These are phyloP conservation scores for Mytilinidion resinicola DNA, from an alignment of 495 filamentous ascomycete species.

Conservation along the genomic window DNA sequence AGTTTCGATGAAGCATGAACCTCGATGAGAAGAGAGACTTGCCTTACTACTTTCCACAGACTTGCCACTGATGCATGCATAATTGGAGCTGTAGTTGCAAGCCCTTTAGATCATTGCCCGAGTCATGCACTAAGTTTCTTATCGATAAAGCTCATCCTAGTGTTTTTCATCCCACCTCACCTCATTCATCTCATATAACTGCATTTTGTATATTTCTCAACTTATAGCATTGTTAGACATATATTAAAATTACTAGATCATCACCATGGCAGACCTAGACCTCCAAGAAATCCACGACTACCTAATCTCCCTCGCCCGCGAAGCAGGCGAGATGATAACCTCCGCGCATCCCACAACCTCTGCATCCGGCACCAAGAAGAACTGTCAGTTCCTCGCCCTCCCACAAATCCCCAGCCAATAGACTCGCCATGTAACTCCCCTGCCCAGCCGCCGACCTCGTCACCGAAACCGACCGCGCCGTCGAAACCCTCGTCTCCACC, in stretches of 20 bases:
- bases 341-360: slow-evolving; percentile 62
- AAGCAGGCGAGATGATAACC: slow-evolving; percentile 77
- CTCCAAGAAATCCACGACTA: slow-evolving; percentile 76
- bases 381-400: slow-evolving; percentile 51
- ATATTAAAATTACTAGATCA: too few relatives aligned
- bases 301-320: slow-evolving; percentile 63
- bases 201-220: not conserved
- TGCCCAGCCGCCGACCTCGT: slow-evolving; percentile 63
- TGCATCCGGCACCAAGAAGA: slow-evolving; percentile 69
- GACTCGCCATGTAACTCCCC: not conserved
- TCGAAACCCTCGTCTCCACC: slow-evolving; percentile 66
- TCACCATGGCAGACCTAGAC: slow-evolving; percentile 44
- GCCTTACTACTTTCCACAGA: too few relatives aligned
- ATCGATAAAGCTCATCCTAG: too few relatives aligned
- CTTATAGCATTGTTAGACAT: too few relatives aligned
- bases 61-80: too few relatives aligned
- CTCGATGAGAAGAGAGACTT: too few relatives aligned
- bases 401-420: not conserved
- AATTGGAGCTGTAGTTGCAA: too few relatives aligned
- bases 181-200: too few relatives aligned
- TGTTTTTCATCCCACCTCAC: too few relatives aligned
- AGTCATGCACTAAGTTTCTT: too few relatives aligned
- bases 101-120: too few relatives aligned
- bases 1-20: too few relatives aligned
- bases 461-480: slow-evolving; percentile 78